Evolutionary conservation across 2,329 filamentous ascomycete genomes (phyloP), one percentile per base, ranked within the genome.

Genomic region (Colletotrichum falcatum): DNA sequence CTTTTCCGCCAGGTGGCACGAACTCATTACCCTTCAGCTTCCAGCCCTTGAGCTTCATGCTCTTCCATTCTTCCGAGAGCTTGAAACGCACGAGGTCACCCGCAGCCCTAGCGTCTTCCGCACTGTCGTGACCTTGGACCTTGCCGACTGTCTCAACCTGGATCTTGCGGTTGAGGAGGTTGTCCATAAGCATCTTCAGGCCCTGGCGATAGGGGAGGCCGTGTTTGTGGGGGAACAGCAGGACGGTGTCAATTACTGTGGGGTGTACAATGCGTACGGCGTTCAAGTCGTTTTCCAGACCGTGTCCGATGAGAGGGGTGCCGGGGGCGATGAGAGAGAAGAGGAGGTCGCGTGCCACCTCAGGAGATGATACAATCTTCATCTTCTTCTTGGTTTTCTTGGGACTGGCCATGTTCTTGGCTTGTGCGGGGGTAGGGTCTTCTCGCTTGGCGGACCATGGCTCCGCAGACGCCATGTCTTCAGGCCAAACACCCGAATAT

Each of bases 231-330:
- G 95, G 94, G 78, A 89, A 99, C 0, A 98, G 86, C 0, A 98
- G 82, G 0, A 94, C 90, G 0, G 95, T 98, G 79, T 98, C 95
- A 76, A 98, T 88, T 64, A 98, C 86, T 0, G 88, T 92, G 0
- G 92, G 93, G 76, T 98, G 96, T 54, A 97, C 90, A 61, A 98
- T 87, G 44, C 95, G 92, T 49, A 92, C 86, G 2, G 91, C 89
- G 78, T 97, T 98, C 65, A 99, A 87, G 76, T 99, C 96, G 78
- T 99, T 99, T 77, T 99, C 96, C 11, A 98, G 89, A 0, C 94
- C 95, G 79, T 99, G 96, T 0, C 96, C 96, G 56, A 99, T 93
- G 0, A 99, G 82, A 0, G 95, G 93, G 0, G 95, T 99, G 0
- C 87, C 83, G 0, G 94, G 92, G 1, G 90, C 87, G 60, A 99